phyloP scores from a whole-genome alignment of 2,329 filamentous ascomycete genomes.

The Blumeria hordei region DNA sequence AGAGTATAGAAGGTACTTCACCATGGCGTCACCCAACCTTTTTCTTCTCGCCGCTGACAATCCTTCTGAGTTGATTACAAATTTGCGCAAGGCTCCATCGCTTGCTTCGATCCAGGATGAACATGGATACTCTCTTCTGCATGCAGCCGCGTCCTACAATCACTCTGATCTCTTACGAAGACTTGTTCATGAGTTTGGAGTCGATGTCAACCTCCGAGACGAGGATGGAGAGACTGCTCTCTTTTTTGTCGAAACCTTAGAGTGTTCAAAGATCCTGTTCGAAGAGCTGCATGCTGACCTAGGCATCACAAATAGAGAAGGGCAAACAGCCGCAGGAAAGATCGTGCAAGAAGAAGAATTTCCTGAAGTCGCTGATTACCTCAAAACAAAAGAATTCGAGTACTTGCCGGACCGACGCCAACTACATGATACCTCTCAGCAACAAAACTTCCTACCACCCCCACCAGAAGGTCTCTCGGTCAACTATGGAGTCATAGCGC shows the following conservation, averaged over 20 bases:
- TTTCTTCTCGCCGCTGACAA: slow-evolving; percentile 68
- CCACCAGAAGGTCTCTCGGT: slow-evolving; percentile 56
- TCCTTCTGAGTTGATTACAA: slow-evolving; percentile 43
- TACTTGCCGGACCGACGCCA: slow-evolving; percentile 12
- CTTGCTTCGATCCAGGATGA: slow-evolving; percentile 63
- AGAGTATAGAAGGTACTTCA: not conserved
- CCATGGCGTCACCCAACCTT: slow-evolving; percentile 23
- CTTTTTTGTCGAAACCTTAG: slow-evolving; percentile 67
- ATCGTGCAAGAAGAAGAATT: slow-evolving; percentile 59
- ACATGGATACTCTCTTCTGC: slow-evolving; percentile 81
- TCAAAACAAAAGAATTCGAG: slow-evolving; percentile 20
- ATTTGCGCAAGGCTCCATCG: slow-evolving; percentile 50
- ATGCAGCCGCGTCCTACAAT: slow-evolving; percentile 82
- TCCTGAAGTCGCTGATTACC: slow-evolving; percentile 49
- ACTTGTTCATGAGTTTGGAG: slow-evolving; percentile 52
- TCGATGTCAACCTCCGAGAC: slow-evolving; percentile 60
- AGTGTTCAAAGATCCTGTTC: slow-evolving; percentile 55
- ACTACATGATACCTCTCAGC: slow-evolving; percentile 4
- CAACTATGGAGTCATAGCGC: slow-evolving; percentile 50
- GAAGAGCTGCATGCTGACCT: slow-evolving; percentile 58
- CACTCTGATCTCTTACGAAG: slow-evolving; percentile 57
- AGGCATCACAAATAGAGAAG: slow-evolving; percentile 42
- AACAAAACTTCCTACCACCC: slow-evolving; percentile 21
- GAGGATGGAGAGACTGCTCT: slow-evolving; percentile 88
- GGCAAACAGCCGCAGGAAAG: slow-evolving; percentile 57